Base-by-base conservation (phyloP, 2,329 filamentous ascomycete genomes). In the Simplicillium aogashimaense region DNA sequence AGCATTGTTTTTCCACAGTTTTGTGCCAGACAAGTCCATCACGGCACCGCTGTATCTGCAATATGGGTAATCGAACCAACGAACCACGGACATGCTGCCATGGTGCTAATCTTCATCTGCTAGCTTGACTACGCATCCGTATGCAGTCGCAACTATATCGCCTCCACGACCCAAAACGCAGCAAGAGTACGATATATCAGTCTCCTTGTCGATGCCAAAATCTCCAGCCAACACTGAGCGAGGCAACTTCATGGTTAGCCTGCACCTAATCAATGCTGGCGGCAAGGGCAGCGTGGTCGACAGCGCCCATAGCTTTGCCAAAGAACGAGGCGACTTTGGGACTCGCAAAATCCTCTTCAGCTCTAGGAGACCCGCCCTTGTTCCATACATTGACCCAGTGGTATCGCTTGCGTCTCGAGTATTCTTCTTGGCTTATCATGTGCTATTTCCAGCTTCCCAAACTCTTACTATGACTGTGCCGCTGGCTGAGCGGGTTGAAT, bases 231-330 rank as follows among this genome's bases (percentile, higher is more conserved):
- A 98, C 53, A 63, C 84, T 16, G 74, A 74, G 2, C 74, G 76
- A 12, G 92, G 92, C 20, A 97, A 97, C 64, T 97, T 95, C 69
- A 98, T 98, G 92, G 67, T 97, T 14, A 81, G 85, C 36, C 65
- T 95, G 13, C 74, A 78, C 44, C 74, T 95, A 38, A 71, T 85
- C 37, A 70, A 70, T 18, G 62, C 64, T 17, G 58, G 61, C 30
- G 50, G 45, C 31, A 50, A 50, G 33, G 37, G 42, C 18, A 39
- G 43, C 11, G 40, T 61, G 13, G 48, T 47, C 12, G 43, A 45
- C 8, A 50, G 50, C 36, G 58, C 60, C 2, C 51, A 50, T 37
- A 44, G 43, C 25, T 56, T 59, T 38, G 55, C 58, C 28, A 47
- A 49, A 20, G 41, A 47, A n/a, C 55, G 61, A 41, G 45, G 50